A percentile compares a stretch with the other conserved stretches of the same genome.
These are phyloP conservation scores for Tetrastigma voinierianum DNA, from an alignment of 164 flowering plant genomes.

Conservation along the genomic window DNA sequence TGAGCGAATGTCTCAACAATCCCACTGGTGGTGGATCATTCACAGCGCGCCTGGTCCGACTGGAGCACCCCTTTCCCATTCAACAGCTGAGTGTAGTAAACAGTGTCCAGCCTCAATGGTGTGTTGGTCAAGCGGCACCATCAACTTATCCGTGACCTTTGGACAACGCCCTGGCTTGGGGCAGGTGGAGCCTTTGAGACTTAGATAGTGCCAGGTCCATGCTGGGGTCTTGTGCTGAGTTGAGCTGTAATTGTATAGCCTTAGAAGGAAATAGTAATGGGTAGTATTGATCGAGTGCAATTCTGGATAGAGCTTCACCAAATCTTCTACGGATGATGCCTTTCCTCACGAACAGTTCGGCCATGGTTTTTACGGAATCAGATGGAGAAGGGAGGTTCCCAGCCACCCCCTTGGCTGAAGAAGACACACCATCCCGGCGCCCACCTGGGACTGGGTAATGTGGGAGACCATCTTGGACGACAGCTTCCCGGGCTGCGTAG, in stretches of 20 bases:
- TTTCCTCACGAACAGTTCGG: slow-evolving; percentile 5
- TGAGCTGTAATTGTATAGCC: slow-evolving; percentile 9
- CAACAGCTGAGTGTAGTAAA: slow-evolving; percentile 10
- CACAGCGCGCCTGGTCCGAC: slow-evolving; percentile 26
- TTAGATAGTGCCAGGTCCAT: background rate
- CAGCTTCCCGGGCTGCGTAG: slow-evolving; percentile 28
- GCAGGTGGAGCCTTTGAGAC: slow-evolving; percentile 6
- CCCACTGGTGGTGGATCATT: background rate
- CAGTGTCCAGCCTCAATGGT: slow-evolving; percentile 12
- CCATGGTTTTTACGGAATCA: background rate
- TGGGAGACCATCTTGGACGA: slow-evolving; percentile 10
- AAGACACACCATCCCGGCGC: slow-evolving; percentile 23
- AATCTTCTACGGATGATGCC: slow-evolving; percentile 19
- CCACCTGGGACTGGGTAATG: slow-evolving; percentile 15
- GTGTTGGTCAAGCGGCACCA: slow-evolving; percentile 13
- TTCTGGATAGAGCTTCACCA: slow-evolving; percentile 26
- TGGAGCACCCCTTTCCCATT: slow-evolving; percentile 13
- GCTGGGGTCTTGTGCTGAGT: slow-evolving; percentile 9
- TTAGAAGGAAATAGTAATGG: slow-evolving; percentile 7
- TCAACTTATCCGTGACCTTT: background rate
- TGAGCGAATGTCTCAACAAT: slow-evolving; percentile 5
- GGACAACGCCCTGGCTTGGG: background rate
- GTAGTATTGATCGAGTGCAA: slow-evolving; percentile 32
- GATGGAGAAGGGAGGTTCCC: slow-evolving; percentile 16
- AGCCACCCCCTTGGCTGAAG: slow-evolving; percentile 15